A percentile compares a stretch with the other conserved stretches of the same genome.
Evolutionary conservation across 192 early-diverging fungal species (phyloP).

Genomic region (Coemansia sp.): DNA sequence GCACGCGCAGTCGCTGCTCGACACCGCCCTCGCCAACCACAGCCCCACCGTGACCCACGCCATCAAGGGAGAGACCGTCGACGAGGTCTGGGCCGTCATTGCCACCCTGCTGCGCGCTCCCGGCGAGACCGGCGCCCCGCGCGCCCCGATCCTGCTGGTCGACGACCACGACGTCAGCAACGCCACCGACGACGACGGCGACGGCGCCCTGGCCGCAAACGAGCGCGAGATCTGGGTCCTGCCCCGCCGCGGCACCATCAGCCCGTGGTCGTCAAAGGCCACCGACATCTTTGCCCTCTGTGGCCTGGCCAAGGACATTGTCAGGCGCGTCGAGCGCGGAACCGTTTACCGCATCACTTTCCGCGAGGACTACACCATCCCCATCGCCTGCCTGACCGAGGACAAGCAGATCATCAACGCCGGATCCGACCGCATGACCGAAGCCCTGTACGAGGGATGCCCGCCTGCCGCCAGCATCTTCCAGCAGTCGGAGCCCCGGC

Average conservation of each 20-base stretch:
- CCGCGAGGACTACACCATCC: conserved; percentile 21
- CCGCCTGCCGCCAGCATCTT: conserved; percentile 69
- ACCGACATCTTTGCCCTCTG: conserved; percentile 95
- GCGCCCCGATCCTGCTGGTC: conserved; percentile 25
- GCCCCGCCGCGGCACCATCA: conserved; percentile 94
- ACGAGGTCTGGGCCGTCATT: conserved; percentile 28
- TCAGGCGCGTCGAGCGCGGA: conserved; percentile 89
- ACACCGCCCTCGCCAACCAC: conserved; percentile 35
- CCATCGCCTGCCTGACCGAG: conserved; percentile 33
- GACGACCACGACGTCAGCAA: conserved; percentile 1
- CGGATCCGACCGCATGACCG: conserved; percentile 94
- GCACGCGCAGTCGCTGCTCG: conserved; percentile 42
- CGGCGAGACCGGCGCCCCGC: conserved; percentile 19
- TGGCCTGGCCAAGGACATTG: conserved; percentile 61
- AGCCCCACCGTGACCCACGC: conserved; percentile 20
- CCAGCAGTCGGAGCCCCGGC: conserved; percentile 58
- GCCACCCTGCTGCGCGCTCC: conserved; percentile 34
- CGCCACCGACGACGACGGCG: conserved; percentile 1
- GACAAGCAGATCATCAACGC: conserved; percentile 52
- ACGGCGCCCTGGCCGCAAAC: background rate
- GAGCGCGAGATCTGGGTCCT: conserved; percentile 62
- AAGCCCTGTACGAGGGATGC: conserved; percentile 62
- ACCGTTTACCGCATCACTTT: conserved; percentile 64
- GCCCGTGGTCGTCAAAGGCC: conserved; percentile 99
- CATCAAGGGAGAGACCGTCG: conserved; percentile 9